These are phyloP conservation scores for Globisporangium irregulare DNA, from an alignment of 352 stramenopile species.

Conservation along the genomic window DNA sequence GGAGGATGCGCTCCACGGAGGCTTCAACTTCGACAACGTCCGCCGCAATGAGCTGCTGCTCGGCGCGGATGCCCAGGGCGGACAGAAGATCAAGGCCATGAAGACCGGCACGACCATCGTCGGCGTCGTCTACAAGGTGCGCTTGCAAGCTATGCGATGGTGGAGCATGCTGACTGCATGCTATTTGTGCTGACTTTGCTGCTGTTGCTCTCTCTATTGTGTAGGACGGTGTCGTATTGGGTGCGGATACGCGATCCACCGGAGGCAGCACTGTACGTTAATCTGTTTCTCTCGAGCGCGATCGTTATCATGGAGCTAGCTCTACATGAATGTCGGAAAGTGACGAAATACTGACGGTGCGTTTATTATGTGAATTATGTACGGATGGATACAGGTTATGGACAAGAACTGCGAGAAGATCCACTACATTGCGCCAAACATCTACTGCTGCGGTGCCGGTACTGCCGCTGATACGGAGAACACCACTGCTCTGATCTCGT, in stretches of 20 bases:
- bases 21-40: slow-evolving; percentile 93
- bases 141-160: not conserved
- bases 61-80: slow-evolving; percentile 35
- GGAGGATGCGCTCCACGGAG: slow-evolving; percentile 54
- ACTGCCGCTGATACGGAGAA: slow-evolving; percentile 98
- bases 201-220: not conserved
- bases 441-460: slow-evolving; percentile 98
- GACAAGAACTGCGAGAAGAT: slow-evolving; percentile 99
- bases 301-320: too few relatives aligned
- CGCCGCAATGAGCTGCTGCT: slow-evolving; percentile 91
- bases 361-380: not conserved
- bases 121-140: slow-evolving; percentile 93
- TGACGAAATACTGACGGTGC: not conserved
- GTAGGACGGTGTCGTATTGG: slow-evolving; percentile 95
- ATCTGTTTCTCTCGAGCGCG: not conserved
- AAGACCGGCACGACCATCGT: slow-evolving; percentile 98
- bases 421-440: slow-evolving; percentile 99
- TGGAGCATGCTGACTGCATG: not conserved
- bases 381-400: slow-evolving; percentile 68
- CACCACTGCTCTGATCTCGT: slow-evolving; percentile 80
- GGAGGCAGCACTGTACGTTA: slow-evolving; percentile 79
- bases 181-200: not conserved
- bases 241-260: slow-evolving; percentile 97
- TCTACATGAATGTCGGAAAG: too few relatives aligned
- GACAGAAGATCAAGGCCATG: slow-evolving; percentile 64